phyloP scores from a whole-genome alignment of 2,329 filamentous ascomycete genomes.

The Sporothrix brasiliensis region DNA sequence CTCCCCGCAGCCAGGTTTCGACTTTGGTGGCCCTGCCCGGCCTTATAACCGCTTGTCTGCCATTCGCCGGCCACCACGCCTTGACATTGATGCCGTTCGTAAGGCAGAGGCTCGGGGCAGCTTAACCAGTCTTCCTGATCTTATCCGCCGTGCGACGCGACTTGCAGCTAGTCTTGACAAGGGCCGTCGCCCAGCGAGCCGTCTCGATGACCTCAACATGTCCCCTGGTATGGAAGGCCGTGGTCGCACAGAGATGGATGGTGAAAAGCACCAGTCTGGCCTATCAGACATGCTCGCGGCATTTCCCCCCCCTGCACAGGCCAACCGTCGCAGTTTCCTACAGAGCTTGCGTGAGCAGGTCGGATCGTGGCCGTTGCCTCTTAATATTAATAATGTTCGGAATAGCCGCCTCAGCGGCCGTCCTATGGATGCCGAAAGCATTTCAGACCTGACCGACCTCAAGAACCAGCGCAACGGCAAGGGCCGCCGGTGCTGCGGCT shows the following conservation, averaged over 20 bases:
- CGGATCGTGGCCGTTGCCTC: slow-evolving; percentile 56
- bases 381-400: slow-evolving; percentile 37
- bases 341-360: slow-evolving; percentile 54
- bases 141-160: slow-evolving; percentile 85
- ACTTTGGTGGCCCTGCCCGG: slow-evolving; percentile 14
- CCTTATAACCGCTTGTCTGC: slow-evolving; percentile 56
- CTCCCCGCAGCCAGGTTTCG: slow-evolving; percentile 38
- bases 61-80: slow-evolving; percentile 66
- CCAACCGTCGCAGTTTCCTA: slow-evolving; percentile 47
- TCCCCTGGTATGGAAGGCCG: slow-evolving; percentile 48
- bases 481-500: slow-evolving; percentile 73
- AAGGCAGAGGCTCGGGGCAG: slow-evolving; percentile 84
- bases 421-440: slow-evolving; percentile 33
- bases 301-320: slow-evolving; percentile 64
- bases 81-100: slow-evolving; percentile 81
- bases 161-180: slow-evolving; percentile 86
- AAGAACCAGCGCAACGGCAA: slow-evolving; percentile 44
- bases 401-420: slow-evolving; percentile 33
- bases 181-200: slow-evolving; percentile 67
- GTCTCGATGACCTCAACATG: slow-evolving; percentile 57
- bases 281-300: slow-evolving; percentile 68
- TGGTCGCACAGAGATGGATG: slow-evolving; percentile 38
- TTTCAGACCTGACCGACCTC: slow-evolving; percentile 26
- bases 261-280: slow-evolving; percentile 55
- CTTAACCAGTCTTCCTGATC: slow-evolving; percentile 85